A percentile compares a stretch with the other conserved stretches of the same genome.
Evolutionary conservation across 148 eudicot species (phyloP).

Genomic region (Oxyria digyna): DNA sequence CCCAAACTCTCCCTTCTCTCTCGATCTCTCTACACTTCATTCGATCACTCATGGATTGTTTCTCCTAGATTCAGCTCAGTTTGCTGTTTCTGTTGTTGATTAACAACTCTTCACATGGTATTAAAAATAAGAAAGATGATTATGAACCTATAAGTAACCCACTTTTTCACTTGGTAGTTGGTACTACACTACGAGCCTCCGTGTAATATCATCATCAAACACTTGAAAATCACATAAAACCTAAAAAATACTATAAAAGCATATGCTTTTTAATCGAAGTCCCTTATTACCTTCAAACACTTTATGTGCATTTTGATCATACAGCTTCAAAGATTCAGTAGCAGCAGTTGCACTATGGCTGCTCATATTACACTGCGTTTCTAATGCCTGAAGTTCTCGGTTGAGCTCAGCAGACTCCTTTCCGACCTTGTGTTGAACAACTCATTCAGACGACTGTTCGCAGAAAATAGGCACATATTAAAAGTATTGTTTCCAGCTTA

Average conservation of each 20-base stretch:
- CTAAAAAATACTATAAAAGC: not conserved
- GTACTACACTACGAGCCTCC: no score
- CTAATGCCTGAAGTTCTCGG: constrained; percentile 3
- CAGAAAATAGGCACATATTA: not conserved
- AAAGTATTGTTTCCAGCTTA: constrained; percentile 16
- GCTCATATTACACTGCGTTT: constrained; percentile 6
- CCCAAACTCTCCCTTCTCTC: no score
- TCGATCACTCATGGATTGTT: no score
- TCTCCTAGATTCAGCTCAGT: no score
- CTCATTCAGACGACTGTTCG: not conserved
- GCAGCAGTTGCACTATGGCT: not conserved
- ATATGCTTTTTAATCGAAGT: not conserved
- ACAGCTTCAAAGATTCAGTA: not conserved
- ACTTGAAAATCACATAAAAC: not conserved
- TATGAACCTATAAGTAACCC: not conserved
- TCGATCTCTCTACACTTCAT: no score
- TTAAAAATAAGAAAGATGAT: not conserved
- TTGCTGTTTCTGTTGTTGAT: no score
- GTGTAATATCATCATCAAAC: not conserved
- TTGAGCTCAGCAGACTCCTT: constrained; percentile 7
- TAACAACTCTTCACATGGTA: no score
- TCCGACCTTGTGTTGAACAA: constrained; percentile 10
- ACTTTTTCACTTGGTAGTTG: not conserved
- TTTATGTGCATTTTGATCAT: not conserved
- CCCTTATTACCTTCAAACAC: constrained; percentile 6